Conservation (phyloP, 2,329 filamentous ascomycete genomes). For the Tolypocladium sp. region DNA sequence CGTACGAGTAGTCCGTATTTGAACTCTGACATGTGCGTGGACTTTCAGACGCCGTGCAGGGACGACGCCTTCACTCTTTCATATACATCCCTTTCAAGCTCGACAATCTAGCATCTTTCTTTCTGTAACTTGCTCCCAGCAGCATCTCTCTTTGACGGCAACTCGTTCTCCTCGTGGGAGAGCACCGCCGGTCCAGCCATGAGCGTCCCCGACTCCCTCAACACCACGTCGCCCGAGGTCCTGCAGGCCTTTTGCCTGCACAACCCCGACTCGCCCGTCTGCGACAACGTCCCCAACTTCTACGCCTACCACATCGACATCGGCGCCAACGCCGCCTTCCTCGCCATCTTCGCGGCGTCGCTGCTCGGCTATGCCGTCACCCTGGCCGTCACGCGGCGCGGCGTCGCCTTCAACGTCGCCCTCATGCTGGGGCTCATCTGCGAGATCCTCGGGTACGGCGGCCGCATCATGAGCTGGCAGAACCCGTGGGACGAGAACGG, state of each 20-base stretch:
- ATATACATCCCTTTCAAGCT: not conserved
- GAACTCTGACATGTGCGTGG: not conserved
- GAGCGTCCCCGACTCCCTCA: not conserved
- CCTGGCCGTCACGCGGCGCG: slow-evolving; percentile 34
- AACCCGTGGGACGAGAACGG: slow-evolving; percentile 40
- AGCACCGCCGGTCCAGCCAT: not conserved
- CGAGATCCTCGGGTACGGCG: slow-evolving; percentile 52
- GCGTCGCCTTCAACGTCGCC: slow-evolving; percentile 40
- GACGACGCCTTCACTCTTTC: not conserved
- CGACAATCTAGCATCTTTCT: not conserved
- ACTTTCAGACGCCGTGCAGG: not conserved
- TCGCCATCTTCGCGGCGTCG: slow-evolving; percentile 38
- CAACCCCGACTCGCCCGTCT: slow-evolving; percentile 16
- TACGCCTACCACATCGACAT: slow-evolving; percentile 44
- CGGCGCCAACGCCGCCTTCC: slow-evolving; percentile 40
- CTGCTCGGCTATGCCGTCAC: slow-evolving; percentile 29
- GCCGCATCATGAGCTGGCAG: slow-evolving; percentile 43
- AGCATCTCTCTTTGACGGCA: not conserved
- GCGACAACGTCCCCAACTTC: slow-evolving; percentile 23
- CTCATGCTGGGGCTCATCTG: slow-evolving; percentile 43
- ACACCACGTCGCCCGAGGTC: not conserved
- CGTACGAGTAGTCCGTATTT: too few relatives aligned
- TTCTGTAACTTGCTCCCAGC: not conserved
- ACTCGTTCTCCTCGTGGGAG: not conserved
- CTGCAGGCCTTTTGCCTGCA: slow-evolving; percentile 14